Evolutionary conservation across 2,329 filamentous ascomycete genomes (phyloP), one percentile per base, ranked within the genome.

Genomic region (Diplocarpon mali): DNA sequence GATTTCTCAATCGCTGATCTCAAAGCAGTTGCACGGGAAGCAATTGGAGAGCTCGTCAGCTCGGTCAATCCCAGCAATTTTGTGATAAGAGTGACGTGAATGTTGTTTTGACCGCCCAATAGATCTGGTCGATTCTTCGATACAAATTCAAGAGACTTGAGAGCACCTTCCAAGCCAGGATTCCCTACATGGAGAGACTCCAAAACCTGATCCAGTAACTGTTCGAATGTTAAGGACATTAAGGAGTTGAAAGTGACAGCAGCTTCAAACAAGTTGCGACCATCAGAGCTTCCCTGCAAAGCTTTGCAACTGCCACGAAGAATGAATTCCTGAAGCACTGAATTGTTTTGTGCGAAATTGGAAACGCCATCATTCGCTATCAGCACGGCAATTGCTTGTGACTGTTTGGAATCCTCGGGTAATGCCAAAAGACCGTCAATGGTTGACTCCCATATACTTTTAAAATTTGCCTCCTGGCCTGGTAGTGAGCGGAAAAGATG

Each of bases 1-100:
- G 30, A 32, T 12, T 53, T 53, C 13, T 75, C 70, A 12, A 80
- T 54, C 1, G 72, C 57, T 0, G 65, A 58, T 11, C 67, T 70
- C 16, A 80, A 40, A 35, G 39, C 45, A 13, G 44, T 49, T 13
- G 50, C 54, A 17, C 53, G 50, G 4, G 53, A 48, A 7, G 48
- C 50, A 20, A 58, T 42, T 12, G 42, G 44, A 12, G 70, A 45
- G 40, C 70, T 66, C 2, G 65, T 59, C 1, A 71, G 62, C 51
- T 81, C 77, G 3, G 69, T 72, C 6, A 80, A 56, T 12, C 70
- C 65, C 0, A 82, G 59, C 0, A 82, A 59, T 14, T 69, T 69
- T 0, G 72, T 67, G 28, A 78, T 68, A 0, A 80, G 57, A 2
- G 63, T 61, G 16, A 76, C 67, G 35, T 75, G 70, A 2, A 68